Base-by-base conservation (phyloP, 768 basidiomycete genomes). In the Rhizopogon roseolus region DNA sequence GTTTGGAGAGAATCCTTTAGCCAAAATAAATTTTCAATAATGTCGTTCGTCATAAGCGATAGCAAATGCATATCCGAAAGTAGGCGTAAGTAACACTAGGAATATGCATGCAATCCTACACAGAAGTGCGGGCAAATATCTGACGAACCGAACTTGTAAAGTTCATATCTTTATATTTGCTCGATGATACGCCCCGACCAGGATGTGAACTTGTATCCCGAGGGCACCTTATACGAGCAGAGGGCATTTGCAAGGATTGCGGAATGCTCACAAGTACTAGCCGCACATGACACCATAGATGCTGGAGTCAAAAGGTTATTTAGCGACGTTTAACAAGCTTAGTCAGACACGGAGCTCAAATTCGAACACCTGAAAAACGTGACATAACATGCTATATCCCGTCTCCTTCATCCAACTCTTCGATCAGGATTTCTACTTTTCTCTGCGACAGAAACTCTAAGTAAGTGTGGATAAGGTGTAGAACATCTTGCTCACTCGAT, bases 151-250 rank as follows among this genome's bases (percentile, higher is more conserved):
- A 48, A 49, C 45, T 32, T 32, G 22, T 29, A 22, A 2, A 9
- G 19, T 48, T 48, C 42, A 50, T 39, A 43, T 25, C 10, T 72
- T 52, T 52, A 72, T 88, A 38, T 88, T 61, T 79, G 88, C 86
- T 85, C 84, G 81, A 85, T 74, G 68, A 89, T 89, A 89, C 87
- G 84, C 87, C 86, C 70, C 52, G 54, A 63, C 66, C 76, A 78
- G 79, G 79, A 74, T 78, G 77, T 72, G 71, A 62, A 62, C 76
- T 87, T 76, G 65, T 56, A 73, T 79, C 81, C 78, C 78, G 61
- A 71, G 66, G 85, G 87, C 85, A 89, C 87, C 87, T 88, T 85
- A 34, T 84, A 83, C 80, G 74, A 86, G 88, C 88, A 80, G 64
- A 48, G 17, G 37, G 14, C 34, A 48, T 25, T 22, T 8, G 51